Evolutionary conservation across 176 grass and related monocot genomes (phyloP).

Genomic region (Carex cristatella): DNA sequence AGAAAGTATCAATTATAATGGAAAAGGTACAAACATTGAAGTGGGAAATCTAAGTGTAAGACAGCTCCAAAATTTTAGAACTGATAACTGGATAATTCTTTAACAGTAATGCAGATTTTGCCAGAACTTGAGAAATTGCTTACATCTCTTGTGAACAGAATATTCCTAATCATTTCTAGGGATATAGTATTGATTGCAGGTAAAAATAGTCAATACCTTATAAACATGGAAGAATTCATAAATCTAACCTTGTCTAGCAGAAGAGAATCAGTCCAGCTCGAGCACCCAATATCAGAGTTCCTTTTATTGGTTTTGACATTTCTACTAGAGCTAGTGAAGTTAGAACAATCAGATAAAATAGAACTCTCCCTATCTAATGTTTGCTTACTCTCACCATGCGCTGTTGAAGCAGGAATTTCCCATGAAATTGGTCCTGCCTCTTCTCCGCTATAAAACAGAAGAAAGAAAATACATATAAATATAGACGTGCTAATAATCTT

Average conservation of each 20-base stretch:
- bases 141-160: background rate
- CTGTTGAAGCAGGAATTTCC: slow-evolving; percentile 17
- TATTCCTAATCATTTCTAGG: too few species aligned
- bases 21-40: slow-evolving; percentile 8
- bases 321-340: slow-evolving; percentile 16
- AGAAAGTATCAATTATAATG: slow-evolving; percentile 20
- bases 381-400: slow-evolving; percentile 6
- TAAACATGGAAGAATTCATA: background rate
- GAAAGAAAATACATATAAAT: background rate
- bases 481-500: background rate
- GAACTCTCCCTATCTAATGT: slow-evolving; percentile 15
- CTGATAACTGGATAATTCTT: background rate
- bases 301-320: slow-evolving; percentile 31
- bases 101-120: background rate
- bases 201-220: background rate
- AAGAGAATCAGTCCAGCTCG: slow-evolving; percentile 38
- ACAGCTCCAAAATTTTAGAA: background rate
- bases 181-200: background rate
- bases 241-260: slow-evolving; percentile 53
- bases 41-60: background rate
- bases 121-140: background rate
- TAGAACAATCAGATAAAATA: slow-evolving; percentile 38
- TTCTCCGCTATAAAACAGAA: slow-evolving; percentile 51
- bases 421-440: slow-evolving; percentile 69
- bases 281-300: slow-evolving; percentile 32